These are phyloP conservation scores for Neonectria neomacrospora DNA, from an alignment of 2,329 filamentous ascomycete species.

Conservation along the genomic window DNA sequence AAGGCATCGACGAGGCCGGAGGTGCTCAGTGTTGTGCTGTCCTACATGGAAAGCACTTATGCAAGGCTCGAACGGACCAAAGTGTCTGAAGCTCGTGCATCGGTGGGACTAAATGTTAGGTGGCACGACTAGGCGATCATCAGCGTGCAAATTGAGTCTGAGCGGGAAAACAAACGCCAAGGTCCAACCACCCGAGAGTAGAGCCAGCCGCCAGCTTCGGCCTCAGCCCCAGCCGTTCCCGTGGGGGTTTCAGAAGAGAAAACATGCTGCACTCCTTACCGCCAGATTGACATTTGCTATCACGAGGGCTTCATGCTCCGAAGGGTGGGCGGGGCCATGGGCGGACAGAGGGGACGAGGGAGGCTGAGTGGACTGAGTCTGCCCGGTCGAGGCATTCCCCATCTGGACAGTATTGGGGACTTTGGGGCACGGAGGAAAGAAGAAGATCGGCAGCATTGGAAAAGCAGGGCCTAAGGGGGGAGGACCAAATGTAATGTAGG, in stretches of 20 bases:
- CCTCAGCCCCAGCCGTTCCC: constrained; percentile 30
- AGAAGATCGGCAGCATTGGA: constrained; percentile 36
- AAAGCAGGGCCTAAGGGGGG: constrained; percentile 11
- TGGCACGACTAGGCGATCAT: constrained; percentile 3
- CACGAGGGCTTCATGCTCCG: constrained; percentile 29
- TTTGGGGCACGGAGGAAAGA: constrained; percentile 32
- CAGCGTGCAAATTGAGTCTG: constrained; percentile 3
- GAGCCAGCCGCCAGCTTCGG: constrained; percentile 18
- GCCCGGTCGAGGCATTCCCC: constrained; percentile 36
- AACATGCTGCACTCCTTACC: constrained; percentile 23
- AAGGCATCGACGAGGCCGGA: not conserved
- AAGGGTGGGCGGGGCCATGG: constrained; percentile 33
- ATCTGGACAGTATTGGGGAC: constrained; percentile 26
- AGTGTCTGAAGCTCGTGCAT: constrained; percentile 12
- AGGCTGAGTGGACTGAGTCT: constrained; percentile 24
- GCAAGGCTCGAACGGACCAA: not conserved
- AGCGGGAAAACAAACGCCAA: constrained; percentile 30
- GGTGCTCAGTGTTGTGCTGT: not conserved
- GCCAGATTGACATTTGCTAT: constrained; percentile 43
- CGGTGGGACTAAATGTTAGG: constrained; percentile 11
- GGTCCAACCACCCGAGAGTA: constrained; percentile 31
- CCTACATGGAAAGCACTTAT: not conserved
- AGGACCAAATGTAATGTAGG: constrained; percentile 33
- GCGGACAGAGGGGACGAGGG: constrained; percentile 28
- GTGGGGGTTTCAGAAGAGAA: constrained; percentile 13